Conservation (phyloP, 1,284 basidiomycete genomes). For the Erythrobasidium hasegawianum region DNA sequence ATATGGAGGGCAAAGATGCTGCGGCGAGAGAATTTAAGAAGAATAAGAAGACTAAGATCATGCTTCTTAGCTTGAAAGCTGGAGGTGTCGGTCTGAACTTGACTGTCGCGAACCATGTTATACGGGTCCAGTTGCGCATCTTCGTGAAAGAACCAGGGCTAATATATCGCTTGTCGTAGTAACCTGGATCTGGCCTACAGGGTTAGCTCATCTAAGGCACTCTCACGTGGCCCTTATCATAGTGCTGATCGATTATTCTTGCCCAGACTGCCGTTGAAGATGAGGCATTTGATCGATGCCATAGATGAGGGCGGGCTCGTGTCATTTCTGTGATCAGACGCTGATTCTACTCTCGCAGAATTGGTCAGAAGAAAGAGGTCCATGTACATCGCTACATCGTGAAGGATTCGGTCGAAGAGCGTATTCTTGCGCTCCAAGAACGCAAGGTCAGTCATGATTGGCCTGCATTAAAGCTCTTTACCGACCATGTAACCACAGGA, state of each 20-base stretch:
- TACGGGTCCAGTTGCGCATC: slow-evolving; percentile 40
- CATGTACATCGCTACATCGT: slow-evolving; percentile 43
- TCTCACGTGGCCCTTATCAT: neutral
- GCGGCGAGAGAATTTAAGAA: slow-evolving; percentile 55
- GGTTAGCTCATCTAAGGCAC: neutral
- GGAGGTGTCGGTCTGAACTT: slow-evolving; percentile 45
- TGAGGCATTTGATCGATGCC: neutral
- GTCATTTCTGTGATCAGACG: too few species aligned
- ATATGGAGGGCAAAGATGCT: slow-evolving; percentile 35
- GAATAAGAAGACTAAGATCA: slow-evolving; percentile 52
- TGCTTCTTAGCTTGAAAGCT: slow-evolving; percentile 40
- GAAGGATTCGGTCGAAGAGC: slow-evolving; percentile 49
- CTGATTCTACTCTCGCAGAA: neutral
- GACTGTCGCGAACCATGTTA: slow-evolving; percentile 50
- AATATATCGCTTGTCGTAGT: neutral
- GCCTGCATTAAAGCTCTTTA: too few species aligned
- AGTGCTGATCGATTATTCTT: slow-evolving; percentile 3
- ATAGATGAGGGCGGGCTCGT: neutral
- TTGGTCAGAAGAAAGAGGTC: slow-evolving; percentile 60
- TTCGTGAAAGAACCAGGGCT: too few species aligned
- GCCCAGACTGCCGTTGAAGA: neutral
- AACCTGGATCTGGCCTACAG: slow-evolving; percentile 61
- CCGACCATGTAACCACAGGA: too few species aligned
- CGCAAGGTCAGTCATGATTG: slow-evolving; percentile 29
- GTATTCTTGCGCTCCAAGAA: slow-evolving; percentile 48